Evolutionary conservation across 2,329 filamentous ascomycete species (phyloP), one percentile per base, ranked within the genome.

Genomic region (Talaromyces funiculosus): DNA sequence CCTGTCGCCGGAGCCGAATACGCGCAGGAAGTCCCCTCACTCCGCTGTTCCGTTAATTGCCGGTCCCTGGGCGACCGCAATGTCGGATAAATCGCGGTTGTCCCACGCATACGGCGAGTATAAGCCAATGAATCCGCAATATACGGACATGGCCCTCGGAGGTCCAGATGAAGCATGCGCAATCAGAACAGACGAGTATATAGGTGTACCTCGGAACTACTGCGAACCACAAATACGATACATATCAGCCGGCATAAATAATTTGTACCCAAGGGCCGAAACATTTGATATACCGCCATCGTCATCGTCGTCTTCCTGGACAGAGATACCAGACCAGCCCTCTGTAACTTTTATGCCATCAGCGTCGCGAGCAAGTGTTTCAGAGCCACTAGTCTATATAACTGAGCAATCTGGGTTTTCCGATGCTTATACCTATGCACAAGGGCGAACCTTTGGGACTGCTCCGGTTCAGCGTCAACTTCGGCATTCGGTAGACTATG

Each of bases 1-100:
- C 53, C 64, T 26, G 14, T 64, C 57, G 29, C 53, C 61, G 1
- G 49, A 56, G 24, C 61, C 61, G 2, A 57, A 54, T 51, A 62
- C 57, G 1, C 58, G 53, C 22, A 55, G 53, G 37, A 53, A 60
- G 18, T 40, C 42, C 4, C 37, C 35, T 29, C 45, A 57, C 57
- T 67, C 65, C 22, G 63, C 67, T 55, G 62, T 60, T 35, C 53
- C 57, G 4, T 38, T n/a, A 43, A 59, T 42, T 69, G 68, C 67
- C 72, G 71, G 71, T 66, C 70, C 61, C 61, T 69, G 51, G 29
- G 5, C 2, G 69, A 67, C 20, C 60, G 66, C 12, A 54, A 57
- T 20, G 61, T 61, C n/a, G 29, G 61, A 61, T n/a, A 26, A 54
- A 35, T 12, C 10, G 20, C 43, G 24, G 6, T 51, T 31, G 47